Evolutionary conservation across 2,329 filamentous ascomycete species (phyloP).

Genomic region (Thielaviopsis ethacetica): DNA sequence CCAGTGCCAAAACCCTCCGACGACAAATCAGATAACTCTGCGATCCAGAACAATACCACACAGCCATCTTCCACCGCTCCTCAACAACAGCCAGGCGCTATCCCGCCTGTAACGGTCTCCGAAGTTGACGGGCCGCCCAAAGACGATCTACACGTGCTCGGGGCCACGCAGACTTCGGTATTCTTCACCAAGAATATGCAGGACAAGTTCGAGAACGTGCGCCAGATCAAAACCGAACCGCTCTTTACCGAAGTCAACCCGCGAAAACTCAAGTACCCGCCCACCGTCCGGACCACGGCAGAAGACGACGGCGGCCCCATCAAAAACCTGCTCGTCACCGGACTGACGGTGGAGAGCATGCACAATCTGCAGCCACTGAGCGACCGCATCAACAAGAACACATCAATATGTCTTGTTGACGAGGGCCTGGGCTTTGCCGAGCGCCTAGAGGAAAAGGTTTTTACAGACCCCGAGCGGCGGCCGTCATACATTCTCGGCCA

Average conservation of each 20-base stretch:
- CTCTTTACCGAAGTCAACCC: slow-evolving; percentile 7
- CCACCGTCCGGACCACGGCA: slow-evolving; percentile 10
- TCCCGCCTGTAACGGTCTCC: slow-evolving; percentile 5
- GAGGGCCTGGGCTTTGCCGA: slow-evolving; percentile 79
- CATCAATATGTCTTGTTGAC: slow-evolving; percentile 60
- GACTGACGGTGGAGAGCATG: slow-evolving; percentile 34
- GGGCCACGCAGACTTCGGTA: slow-evolving; percentile 6
- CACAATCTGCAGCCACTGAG: slow-evolving; percentile 42
- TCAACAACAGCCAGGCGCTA: not conserved
- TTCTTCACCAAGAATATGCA: slow-evolving; percentile 10
- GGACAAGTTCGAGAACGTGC: slow-evolving; percentile 13
- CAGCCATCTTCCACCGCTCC: not conserved
- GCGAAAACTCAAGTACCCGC: slow-evolving; percentile 13
- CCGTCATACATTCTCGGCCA: slow-evolving; percentile 65
- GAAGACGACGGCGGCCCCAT: slow-evolving; percentile 35
- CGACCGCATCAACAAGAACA: slow-evolving; percentile 49
- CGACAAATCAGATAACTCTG: not conserved
- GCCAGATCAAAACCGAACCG: slow-evolving; percentile 5
- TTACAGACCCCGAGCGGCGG: slow-evolving; percentile 44
- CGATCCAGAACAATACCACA: not conserved
- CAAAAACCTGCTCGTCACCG: slow-evolving; percentile 54
- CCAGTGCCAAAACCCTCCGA: not conserved
- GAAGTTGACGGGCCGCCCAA: not conserved
- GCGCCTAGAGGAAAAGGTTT: slow-evolving; percentile 53
- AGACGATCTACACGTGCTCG: slow-evolving; percentile 8